These are phyloP conservation scores for Diplodia sapinea DNA, from an alignment of 2,329 filamentous ascomycete species.

Conservation along the genomic window DNA sequence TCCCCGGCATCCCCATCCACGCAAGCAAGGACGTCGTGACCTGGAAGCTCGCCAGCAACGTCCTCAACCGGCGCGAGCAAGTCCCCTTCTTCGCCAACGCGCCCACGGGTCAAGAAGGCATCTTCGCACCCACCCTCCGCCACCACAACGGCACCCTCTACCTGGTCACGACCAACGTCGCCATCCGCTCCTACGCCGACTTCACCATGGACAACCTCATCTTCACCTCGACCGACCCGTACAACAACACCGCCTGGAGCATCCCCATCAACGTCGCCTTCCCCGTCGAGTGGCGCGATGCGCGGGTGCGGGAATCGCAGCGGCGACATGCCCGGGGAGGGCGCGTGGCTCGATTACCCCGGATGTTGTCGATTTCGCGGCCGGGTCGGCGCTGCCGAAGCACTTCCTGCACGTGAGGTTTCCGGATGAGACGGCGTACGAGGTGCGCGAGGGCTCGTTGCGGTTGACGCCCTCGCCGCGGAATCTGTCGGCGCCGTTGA, in stretches of 20 bases:
- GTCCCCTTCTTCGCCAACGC: conserved; percentile 36
- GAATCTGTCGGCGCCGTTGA: conserved; percentile 61
- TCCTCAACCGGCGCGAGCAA: conserved; percentile 36
- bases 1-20: conserved; percentile 61
- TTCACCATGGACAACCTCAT: conserved; percentile 53
- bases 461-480: conserved; percentile 56
- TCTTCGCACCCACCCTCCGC: conserved; percentile 36
- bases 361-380: conserved; percentile 57
- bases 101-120: conserved; percentile 34
- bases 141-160: conserved; percentile 36
- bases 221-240: conserved; percentile 54
- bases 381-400: conserved; percentile 53
- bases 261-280: conserved; percentile 55
- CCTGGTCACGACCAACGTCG: conserved; percentile 37
- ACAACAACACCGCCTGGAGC: conserved; percentile 53
- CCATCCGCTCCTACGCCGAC: conserved; percentile 40
- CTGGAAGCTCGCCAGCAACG: conserved; percentile 52
- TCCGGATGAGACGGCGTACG: conserved; percentile 55
- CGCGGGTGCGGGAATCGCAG: conserved; percentile 42
- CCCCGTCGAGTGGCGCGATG: conserved; percentile 55
- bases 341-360: conserved; percentile 51
- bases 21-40: conserved; percentile 58
- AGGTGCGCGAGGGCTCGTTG: conserved; percentile 51
- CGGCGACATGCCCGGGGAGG: conserved; percentile 44
- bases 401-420: conserved; percentile 65